Base-by-base conservation (phyloP, 202 grass and related monocot genomes). In the Schoenoplectus triqueter region DNA sequence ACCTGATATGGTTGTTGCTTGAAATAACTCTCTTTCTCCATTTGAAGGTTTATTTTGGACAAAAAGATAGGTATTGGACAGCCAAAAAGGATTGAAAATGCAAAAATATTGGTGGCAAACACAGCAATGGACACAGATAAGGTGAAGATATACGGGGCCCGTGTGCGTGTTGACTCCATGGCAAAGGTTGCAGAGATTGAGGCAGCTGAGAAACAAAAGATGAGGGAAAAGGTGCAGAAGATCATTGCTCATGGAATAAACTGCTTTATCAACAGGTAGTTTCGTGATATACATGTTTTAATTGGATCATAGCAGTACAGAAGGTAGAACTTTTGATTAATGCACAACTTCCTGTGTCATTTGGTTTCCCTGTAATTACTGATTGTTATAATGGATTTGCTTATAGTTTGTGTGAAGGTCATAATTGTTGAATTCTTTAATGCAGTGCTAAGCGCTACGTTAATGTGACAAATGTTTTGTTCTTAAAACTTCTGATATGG, bases 41-140 rank as follows among this genome's bases (percentile, higher is more conserved):
- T 66, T 57, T 82, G 10, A 85, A 98, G 92, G 75, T 98, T 98
- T 87, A 98, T 98, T 90, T 91, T 98, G 88, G 95, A 98, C 90
- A 98, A 95, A 86, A 98, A 98, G 84, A 98, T 98, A 84, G 95
- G 95, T 62, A 90, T 98, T 71, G 95, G 95, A 15, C 95, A 98
- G 60, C 95, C 92, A 31, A 95, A 98, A 84, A 45, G 91, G 19
- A 98, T 95, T 87, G 92, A 98, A 73, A 95, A 95, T 85, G 95
- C 95, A 18, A 98, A 95, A 59, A 93, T 98, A 83, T 88, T 98
- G 87, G 95, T 98, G 55, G 92, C 95, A 2, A 98, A 98, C 83
- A 95, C 95, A 84, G 95, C 92, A 80, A 98, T 98, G 95, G 92
- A 98, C 87, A 98, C 95, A 15, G 95, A 98, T 85, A 98, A 98